Evolutionary conservation across 2,329 filamentous ascomycete species (phyloP).

Genomic region (Colletotrichum endophyticum): DNA sequence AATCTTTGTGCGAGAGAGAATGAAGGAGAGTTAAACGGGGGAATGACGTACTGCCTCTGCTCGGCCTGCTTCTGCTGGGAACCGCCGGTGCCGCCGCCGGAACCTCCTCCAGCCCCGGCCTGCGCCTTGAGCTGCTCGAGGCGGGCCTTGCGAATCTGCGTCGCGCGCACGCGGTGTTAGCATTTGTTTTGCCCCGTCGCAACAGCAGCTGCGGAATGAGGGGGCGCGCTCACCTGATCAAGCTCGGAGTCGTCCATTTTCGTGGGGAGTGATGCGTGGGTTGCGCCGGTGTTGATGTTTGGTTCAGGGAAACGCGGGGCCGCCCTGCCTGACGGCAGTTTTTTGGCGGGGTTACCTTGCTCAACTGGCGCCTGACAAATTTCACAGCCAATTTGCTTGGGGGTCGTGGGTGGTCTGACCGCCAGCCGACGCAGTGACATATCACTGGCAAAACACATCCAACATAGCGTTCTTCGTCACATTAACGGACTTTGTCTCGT

Average conservation of each 20-base stretch:
- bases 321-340: conserved; percentile 12
- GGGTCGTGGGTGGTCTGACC: neutral
- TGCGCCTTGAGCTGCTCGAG: conserved; percentile 90
- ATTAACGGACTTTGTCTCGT: neutral
- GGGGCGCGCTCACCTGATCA: conserved; percentile 36
- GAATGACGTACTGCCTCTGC: conserved; percentile 45
- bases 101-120: conserved; percentile 52
- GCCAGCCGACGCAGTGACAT: neutral
- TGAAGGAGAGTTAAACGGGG: neutral
- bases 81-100: conserved; percentile 48
- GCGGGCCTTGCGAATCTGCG: conserved; percentile 86
- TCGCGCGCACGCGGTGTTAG: neutral
- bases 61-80: conserved; percentile 67
- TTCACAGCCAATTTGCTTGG: neutral
- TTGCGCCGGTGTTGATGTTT: conserved; percentile 14
- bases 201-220: neutral
- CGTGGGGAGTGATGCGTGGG: neutral
- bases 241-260: conserved; percentile 50
- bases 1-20: neutral
- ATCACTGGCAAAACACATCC: too few relatives aligned
- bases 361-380: conserved; percentile 1
- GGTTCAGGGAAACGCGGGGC: conserved; percentile 14
- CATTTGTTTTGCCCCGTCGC: neutral
- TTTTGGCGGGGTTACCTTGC: conserved; percentile 20
- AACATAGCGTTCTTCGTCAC: neutral